Conservation (phyloP, 2,329 filamentous ascomycete genomes). For the Colletotrichum camelliae region DNA sequence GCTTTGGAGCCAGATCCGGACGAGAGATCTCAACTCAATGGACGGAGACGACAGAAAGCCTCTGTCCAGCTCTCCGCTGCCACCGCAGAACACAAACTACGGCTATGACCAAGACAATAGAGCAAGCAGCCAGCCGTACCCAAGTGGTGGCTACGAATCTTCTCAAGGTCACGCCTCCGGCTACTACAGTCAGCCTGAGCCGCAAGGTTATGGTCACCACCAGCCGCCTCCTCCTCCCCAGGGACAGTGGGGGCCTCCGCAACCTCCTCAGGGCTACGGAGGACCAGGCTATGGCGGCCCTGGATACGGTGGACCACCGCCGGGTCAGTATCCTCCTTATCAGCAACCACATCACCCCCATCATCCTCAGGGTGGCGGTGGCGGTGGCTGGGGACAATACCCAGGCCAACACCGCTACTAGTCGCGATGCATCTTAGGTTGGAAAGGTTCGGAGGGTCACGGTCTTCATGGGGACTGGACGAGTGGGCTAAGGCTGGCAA, state of each 20-base stretch:
- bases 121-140: conserved; percentile 25
- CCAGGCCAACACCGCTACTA: conserved; percentile 41
- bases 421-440: not conserved
- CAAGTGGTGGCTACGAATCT: conserved; percentile 26
- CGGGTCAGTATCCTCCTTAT: conserved; percentile 17
- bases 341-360: conserved; percentile 21
- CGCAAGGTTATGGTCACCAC: conserved; percentile 36
- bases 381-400: conserved; percentile 36
- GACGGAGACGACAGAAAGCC: conserved; percentile 50
- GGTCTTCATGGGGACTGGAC: not conserved
- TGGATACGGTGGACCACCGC: conserved; percentile 29
- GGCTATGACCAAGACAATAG: conserved; percentile 43
- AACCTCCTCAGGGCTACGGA: conserved; percentile 29
- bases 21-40: conserved; percentile 62
- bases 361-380: conserved; percentile 23
- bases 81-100: conserved; percentile 38
- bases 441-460: not conserved
- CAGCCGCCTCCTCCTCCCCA: conserved; percentile 28
- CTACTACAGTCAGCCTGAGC: conserved; percentile 27
- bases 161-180: conserved; percentile 18
- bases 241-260: conserved; percentile 24
- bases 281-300: conserved; percentile 33
- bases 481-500: not conserved
- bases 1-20: conserved; percentile 66
- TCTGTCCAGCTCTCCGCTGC: conserved; percentile 41